Evolutionary conservation across 2,329 filamentous ascomycete species (phyloP).

Genomic region (Phialemonium atrogriseum): DNA sequence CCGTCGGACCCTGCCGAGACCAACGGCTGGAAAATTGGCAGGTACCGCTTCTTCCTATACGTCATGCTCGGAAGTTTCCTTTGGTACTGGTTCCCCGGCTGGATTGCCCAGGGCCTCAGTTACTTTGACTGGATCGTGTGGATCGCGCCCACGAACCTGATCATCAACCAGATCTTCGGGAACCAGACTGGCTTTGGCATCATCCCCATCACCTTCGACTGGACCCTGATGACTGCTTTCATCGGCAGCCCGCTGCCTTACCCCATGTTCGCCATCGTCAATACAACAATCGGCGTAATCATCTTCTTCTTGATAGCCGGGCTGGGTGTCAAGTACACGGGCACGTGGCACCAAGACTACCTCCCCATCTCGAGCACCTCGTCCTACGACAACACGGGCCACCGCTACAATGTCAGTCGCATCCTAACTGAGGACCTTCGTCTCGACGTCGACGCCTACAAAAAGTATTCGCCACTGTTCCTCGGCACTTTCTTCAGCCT

Average conservation of each 20-base stretch:
- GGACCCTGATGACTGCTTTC: conserved; percentile 52
- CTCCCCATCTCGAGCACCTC: conserved; percentile 41
- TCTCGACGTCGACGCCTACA: conserved; percentile 34
- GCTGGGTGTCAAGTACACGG: conserved; percentile 35
- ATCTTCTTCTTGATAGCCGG: conserved; percentile 36
- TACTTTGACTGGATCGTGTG: conserved; percentile 54
- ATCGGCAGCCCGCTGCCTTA: conserved; percentile 48
- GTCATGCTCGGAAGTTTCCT: conserved; percentile 40
- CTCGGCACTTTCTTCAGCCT: conserved; percentile 47
- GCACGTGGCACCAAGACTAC: conserved; percentile 35
- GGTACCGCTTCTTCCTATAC: conserved; percentile 49
- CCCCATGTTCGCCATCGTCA: conserved; percentile 52
- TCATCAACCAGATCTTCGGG: conserved; percentile 59
- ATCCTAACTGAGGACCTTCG: conserved; percentile 34
- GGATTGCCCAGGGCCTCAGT: conserved; percentile 53
- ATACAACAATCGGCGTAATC: conserved; percentile 47
- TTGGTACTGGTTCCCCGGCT: conserved; percentile 57
- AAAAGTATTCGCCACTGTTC: conserved; percentile 38
- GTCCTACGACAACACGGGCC: conserved; percentile 43
- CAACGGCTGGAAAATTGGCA: conserved; percentile 45
- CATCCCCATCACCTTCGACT: conserved; percentile 59
- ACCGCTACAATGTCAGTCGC: conserved; percentile 33
- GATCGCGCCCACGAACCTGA: conserved; percentile 51
- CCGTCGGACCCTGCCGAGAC: conserved; percentile 36
- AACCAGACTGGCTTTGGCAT: conserved; percentile 52